phyloP scores from a whole-genome alignment of 495 filamentous ascomycete genomes.

The Penicillium roqueforti region DNA sequence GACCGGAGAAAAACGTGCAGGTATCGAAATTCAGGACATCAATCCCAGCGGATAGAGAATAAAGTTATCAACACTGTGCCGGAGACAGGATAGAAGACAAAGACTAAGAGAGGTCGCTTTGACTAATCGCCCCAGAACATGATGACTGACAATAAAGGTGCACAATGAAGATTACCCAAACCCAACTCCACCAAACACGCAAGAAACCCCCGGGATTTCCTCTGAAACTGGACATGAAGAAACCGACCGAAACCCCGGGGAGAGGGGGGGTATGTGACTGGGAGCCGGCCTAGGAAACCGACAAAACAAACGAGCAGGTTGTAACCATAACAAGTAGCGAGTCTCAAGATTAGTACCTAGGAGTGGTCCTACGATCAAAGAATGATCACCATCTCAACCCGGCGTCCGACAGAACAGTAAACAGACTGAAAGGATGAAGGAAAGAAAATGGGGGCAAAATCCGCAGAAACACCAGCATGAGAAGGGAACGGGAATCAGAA shows the following conservation, averaged over 20 bases:
- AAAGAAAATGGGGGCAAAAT: constrained; percentile 1
- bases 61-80: constrained; percentile 5
- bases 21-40: constrained; percentile 3
- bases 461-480: not conserved
- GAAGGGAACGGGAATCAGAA: constrained; percentile 7
- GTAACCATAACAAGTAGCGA: not conserved
- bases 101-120: not conserved
- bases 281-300: not conserved
- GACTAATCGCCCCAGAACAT: not conserved
- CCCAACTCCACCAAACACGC: constrained; percentile 12
- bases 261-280: constrained; percentile 8
- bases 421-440: not conserved
- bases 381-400: not conserved
- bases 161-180: constrained; percentile 5
- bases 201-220: not conserved
- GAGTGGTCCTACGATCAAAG: not conserved
- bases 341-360: not conserved
- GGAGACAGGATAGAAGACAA: not conserved
- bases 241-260: not conserved
- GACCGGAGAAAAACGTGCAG: constrained; percentile 1
- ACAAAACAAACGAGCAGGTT: not conserved
- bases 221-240: not conserved
- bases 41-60: constrained; percentile 7
- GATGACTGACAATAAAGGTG: not conserved
- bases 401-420: not conserved